Evolutionary conservation across 192 early-diverging fungal species (phyloP), one percentile per base, ranked within the genome.

Genomic region (Coemansia sp.): DNA sequence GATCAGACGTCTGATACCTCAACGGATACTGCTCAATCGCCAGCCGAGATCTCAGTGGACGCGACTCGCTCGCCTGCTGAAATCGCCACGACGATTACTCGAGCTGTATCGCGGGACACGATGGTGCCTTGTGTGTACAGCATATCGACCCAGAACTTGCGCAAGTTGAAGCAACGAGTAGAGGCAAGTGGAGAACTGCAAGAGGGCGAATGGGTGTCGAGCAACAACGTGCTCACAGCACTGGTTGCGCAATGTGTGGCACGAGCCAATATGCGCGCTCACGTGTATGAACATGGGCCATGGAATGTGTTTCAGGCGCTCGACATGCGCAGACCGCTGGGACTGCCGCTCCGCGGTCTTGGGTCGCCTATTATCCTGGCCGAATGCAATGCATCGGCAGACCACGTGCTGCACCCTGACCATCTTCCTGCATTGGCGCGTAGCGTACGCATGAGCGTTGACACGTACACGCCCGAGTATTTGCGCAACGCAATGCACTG

Each of bases 351-450:
- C 4, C 60, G 47, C 15, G 76, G 76, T 1, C 76, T 79, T 0
- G 76, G 76, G 8, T 79, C 76, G 15, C 76, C 76, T 5, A 41
- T 79, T 14, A 79, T 79, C 4, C 57, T 79, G 39, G 76, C 76
- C 25, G 69, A 79, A 23, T 70, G 53, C 38, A 63, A 61, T 1
- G 64, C 55, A 3, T 3, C 32, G 32, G 32, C 45, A 2, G 3
- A 48, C 4, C 24, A 22, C 1, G 64, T 64, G 7, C 48, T 79
- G 5, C 45, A 51, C 53, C 11, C 21, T 5, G 15, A 24, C 29
- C 29, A 51, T 24, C 32, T 73, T 0, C 57, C 76, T 2, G 5
- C 3, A 14, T n/a, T 79, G 2, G 60, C 76, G 1, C 24, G 45
- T 5, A 17, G 59, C 15, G 61, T 79, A 7, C 70, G 76, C 57